These are phyloP conservation scores for Cruciata laevipes DNA, from an alignment of 257 asterid species.

Conservation along the genomic window DNA sequence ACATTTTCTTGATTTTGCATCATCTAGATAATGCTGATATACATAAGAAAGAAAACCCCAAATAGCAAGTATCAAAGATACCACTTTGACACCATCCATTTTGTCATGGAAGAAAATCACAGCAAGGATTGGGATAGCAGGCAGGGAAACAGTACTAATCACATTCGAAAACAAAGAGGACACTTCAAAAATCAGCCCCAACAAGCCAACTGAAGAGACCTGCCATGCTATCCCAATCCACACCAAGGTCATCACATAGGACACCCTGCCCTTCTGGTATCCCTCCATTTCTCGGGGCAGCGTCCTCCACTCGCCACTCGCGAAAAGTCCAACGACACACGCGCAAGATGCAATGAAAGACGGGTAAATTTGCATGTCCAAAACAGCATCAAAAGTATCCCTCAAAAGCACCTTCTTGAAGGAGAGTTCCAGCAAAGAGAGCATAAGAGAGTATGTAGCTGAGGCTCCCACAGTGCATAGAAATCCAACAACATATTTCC, in stretches of 20 bases:
- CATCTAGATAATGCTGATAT: slow-evolving; percentile 40
- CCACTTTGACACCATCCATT: slow-evolving; percentile 36
- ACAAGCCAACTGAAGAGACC: slow-evolving; percentile 22
- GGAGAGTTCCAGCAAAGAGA: slow-evolving; percentile 19
- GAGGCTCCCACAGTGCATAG: slow-evolving; percentile 29
- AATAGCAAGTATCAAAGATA: slow-evolving; percentile 30
- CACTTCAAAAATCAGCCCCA: slow-evolving; percentile 35
- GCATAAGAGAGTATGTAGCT: slow-evolving; percentile 22
- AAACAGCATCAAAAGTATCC: slow-evolving; percentile 23
- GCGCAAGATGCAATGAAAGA: slow-evolving; percentile 24
- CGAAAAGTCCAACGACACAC: slow-evolving; percentile 29
- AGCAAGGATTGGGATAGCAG: slow-evolving; percentile 31
- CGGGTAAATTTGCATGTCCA: slow-evolving; percentile 21
- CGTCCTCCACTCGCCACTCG: slow-evolving; percentile 28
- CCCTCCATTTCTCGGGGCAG: slow-evolving; percentile 19
- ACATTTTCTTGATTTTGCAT: slow-evolving; percentile 17
- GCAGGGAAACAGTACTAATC: slow-evolving; percentile 27
- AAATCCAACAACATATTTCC: slow-evolving; percentile 26
- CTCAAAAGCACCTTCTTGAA: slow-evolving; percentile 27
- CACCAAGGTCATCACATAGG: slow-evolving; percentile 30
- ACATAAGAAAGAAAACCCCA: slow-evolving; percentile 37
- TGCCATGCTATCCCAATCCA: slow-evolving; percentile 38
- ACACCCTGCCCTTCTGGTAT: slow-evolving; percentile 19
- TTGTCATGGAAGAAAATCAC: slow-evolving; percentile 32
- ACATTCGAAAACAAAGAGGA: slow-evolving; percentile 36